Conservation (phyloP, 768 basidiomycete species). For the Rhodocollybia butyracea region DNA sequence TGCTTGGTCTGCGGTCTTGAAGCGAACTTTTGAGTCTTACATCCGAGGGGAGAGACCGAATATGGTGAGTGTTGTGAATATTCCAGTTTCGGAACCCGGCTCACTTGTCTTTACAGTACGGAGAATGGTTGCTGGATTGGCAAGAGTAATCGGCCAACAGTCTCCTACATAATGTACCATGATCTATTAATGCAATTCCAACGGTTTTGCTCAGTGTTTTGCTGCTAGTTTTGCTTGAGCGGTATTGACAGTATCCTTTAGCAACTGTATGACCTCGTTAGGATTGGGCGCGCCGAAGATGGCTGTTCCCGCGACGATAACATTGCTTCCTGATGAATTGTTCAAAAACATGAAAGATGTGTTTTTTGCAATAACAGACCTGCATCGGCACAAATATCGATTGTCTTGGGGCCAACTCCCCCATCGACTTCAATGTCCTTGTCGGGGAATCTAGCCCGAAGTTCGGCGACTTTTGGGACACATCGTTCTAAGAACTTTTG, state of each 20-base stretch:
- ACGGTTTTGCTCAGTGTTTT: constrained; percentile 12
- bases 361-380: constrained; percentile 54
- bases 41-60: constrained; percentile 89
- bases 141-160: no score
- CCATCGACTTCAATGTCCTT: constrained; percentile 99
- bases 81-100: constrained; percentile 23
- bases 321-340: constrained; percentile 76
- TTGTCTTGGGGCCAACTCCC: constrained; percentile 90
- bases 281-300: constrained; percentile 85
- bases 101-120: no score
- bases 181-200: no score
- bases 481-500: constrained; percentile 96
- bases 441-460: constrained; percentile 85
- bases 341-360: neutral
- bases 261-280: constrained; percentile 65
- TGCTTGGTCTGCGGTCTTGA: constrained; percentile 91
- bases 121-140: no score
- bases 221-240: constrained; percentile 51
- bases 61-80: constrained; percentile 79
- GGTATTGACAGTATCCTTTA: constrained; percentile 68
- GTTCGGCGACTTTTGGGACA: constrained; percentile 88
- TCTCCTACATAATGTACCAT: no score
- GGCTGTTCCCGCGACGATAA: constrained; percentile 96
- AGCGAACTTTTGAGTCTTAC: constrained; percentile 93
- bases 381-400: constrained; percentile 84